These are phyloP conservation scores for Apiospora marii DNA, from an alignment of 2,329 filamentous ascomycete genomes.

Conservation along the genomic window DNA sequence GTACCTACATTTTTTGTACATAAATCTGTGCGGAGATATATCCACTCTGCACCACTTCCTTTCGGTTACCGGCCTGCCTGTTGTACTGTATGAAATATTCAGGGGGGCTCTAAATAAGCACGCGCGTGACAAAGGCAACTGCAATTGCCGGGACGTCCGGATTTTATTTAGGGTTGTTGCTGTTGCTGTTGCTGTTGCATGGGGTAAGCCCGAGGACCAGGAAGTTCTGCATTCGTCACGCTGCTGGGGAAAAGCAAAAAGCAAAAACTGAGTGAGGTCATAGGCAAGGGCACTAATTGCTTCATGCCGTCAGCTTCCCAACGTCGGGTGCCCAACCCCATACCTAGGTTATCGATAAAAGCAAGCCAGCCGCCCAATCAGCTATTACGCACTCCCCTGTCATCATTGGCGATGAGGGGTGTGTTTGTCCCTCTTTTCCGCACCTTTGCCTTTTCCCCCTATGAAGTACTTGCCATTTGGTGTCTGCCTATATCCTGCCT, in stretches of 20 bases:
- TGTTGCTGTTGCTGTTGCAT: neutral
- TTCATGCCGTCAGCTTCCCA: neutral
- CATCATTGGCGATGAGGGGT: conserved; percentile 15
- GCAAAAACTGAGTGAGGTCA: conserved; percentile 7
- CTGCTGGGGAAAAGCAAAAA: neutral
- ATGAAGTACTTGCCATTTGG: neutral
- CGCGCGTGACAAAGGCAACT: neutral
- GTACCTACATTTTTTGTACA: no score
- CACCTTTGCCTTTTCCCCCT: conserved; percentile 1
- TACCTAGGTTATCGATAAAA: conserved; percentile 17
- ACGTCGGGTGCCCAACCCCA: no score
- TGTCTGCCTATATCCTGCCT: neutral
- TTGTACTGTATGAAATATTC: no score
- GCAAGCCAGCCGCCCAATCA: conserved; percentile 5
- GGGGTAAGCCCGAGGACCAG: neutral
- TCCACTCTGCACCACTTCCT: neutral
- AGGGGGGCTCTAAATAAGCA: no score
- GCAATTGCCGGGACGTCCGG: neutral
- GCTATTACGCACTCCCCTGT: conserved; percentile 20
- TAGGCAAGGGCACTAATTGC: conserved; percentile 4
- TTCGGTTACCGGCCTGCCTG: neutral
- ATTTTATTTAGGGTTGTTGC: neutral
- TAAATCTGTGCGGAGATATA: conserved; percentile 9
- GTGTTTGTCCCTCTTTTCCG: neutral
- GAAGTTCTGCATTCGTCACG: neutral